A percentile compares a stretch with the other conserved stretches of the same genome.
Conservation (phyloP, 768 basidiomycete genomes). For the Mrakia gelida region DNA sequence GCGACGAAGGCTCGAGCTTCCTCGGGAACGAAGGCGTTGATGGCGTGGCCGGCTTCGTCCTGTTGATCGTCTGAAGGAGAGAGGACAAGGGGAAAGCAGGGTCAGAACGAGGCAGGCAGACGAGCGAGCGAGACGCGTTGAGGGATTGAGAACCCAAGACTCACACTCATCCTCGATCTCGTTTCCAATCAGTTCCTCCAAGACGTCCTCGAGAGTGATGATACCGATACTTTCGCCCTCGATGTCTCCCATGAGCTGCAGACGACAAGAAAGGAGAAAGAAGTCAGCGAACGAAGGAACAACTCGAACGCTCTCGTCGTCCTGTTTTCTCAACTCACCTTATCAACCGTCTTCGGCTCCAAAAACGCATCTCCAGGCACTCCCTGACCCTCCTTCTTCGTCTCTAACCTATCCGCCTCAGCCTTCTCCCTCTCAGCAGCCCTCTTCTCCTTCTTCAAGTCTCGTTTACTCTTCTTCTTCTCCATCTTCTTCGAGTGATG, state of each 20-base stretch:
- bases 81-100: background rate
- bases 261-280: background rate
- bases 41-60: slow-evolving; percentile 22
- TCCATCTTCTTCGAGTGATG: slow-evolving; percentile 37
- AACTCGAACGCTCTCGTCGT: background rate
- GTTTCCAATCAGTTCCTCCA: slow-evolving; percentile 90
- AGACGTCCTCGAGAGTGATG: slow-evolving; percentile 86
- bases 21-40: slow-evolving; percentile 21
- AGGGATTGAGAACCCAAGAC: background rate
- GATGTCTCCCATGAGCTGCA: slow-evolving; percentile 70
- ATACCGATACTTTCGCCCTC: slow-evolving; percentile 87
- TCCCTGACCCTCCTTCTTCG: slow-evolving; percentile 33
- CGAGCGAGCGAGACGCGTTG: background rate
- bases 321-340: slow-evolving; percentile 50
- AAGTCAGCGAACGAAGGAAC: background rate
- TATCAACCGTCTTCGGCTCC: slow-evolving; percentile 36
- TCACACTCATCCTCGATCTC: slow-evolving; percentile 80
- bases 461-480: slow-evolving; percentile 35
- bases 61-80: slow-evolving; percentile 22
- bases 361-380: slow-evolving; percentile 31
- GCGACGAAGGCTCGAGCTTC: slow-evolving; percentile 21
- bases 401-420: slow-evolving; percentile 26
- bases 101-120: background rate
- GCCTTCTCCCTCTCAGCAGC: slow-evolving; percentile 11
- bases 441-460: slow-evolving; percentile 29